phyloP scores from a whole-genome alignment of 164 flowering plant species.

The Malania oleifera region DNA sequence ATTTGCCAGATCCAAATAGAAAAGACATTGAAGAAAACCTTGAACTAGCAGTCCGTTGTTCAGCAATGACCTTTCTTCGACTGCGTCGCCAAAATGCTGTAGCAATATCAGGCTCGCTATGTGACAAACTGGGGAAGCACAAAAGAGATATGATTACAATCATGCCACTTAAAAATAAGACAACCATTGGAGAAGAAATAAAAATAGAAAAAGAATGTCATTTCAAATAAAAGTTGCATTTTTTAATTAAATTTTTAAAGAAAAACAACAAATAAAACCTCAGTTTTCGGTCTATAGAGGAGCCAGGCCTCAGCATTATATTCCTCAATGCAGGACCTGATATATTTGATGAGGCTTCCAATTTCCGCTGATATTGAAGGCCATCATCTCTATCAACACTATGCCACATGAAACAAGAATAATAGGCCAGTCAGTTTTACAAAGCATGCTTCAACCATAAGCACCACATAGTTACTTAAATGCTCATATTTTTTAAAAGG shows the following conservation, averaged over 20 bases:
- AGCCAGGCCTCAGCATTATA: slow-evolving; percentile 50
- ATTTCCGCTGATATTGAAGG: slow-evolving; percentile 50
- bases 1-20: background rate
- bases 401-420: slow-evolving; percentile 16
- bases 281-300: slow-evolving; percentile 56
- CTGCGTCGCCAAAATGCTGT: slow-evolving; percentile 77
- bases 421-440: background rate
- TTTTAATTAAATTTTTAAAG: background rate
- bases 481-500: too few species aligned
- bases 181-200: background rate
- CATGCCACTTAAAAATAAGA: background rate
- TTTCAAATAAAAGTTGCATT: background rate
- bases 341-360: slow-evolving; percentile 52
- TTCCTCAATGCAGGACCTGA: slow-evolving; percentile 60
- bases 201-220: background rate
- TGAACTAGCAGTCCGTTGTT: slow-evolving; percentile 93
- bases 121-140: slow-evolving; percentile 60
- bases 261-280: slow-evolving; percentile 33
- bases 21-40: slow-evolving; percentile 44
- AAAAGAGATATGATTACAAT: slow-evolving; percentile 9
- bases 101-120: slow-evolving; percentile 91
- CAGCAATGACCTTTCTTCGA: slow-evolving; percentile 74
- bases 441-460: background rate
- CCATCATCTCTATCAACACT: slow-evolving; percentile 75
- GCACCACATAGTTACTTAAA: background rate